A percentile compares a stretch with the other conserved stretches of the same genome.
Conservation (phyloP, 108 stramenopile species). For the Seminavis robusta region DNA sequence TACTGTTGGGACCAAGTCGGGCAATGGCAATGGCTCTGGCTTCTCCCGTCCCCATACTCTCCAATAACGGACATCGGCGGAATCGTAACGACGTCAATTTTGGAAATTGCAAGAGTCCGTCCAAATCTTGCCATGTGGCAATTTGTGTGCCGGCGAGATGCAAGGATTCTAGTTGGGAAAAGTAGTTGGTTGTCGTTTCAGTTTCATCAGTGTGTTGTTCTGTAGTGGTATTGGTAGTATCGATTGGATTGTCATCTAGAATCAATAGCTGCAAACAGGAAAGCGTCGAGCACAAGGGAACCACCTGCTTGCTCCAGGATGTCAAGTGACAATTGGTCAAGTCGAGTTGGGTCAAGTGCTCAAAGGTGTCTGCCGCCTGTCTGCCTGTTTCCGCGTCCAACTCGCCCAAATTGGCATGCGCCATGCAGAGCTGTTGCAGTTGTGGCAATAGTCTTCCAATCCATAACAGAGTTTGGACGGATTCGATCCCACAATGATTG, state of each 20-base stretch:
- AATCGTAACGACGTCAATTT: conserved; percentile 52
- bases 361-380: conserved; percentile 27
- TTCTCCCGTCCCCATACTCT: conserved; percentile 66
- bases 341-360: conserved; percentile 57
- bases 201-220: neutral
- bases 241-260: conserved; percentile 73
- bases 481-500: conserved; percentile 50
- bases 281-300: conserved; percentile 32
- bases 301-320: conserved; percentile 56
- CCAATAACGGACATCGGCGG: conserved; percentile 67
- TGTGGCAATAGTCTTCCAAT: conserved; percentile 62
- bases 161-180: conserved; percentile 44
- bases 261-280: conserved; percentile 67
- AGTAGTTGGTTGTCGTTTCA: too few relatives aligned
- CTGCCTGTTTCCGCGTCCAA: conserved; percentile 14
- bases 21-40: conserved; percentile 73
- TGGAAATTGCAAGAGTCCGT: conserved; percentile 39
- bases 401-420: conserved; percentile 62
- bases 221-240: neutral
- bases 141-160: conserved; percentile 70
- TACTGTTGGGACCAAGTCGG: conserved; percentile 54
- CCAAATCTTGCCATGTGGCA: conserved; percentile 62
- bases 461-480: conserved; percentile 43
- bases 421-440: conserved; percentile 75
- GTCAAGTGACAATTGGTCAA: conserved; percentile 66